phyloP scores from a whole-genome alignment of 228 moss, liverwort and hornwort genomes.

The Sphagnum magellanicum region DNA sequence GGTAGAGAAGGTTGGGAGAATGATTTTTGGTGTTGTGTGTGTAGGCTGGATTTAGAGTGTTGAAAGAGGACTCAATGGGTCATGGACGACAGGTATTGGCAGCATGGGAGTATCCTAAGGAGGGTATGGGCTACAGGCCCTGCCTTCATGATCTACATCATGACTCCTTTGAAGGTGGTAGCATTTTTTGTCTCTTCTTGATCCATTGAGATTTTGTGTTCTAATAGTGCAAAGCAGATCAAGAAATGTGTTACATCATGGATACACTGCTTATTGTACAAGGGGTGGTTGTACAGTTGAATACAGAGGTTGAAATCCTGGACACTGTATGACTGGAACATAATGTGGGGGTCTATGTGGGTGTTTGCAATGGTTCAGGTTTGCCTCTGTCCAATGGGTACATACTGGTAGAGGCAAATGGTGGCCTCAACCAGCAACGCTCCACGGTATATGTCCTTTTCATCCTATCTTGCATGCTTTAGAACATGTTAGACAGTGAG shows the following conservation, averaged over 20 bases:
- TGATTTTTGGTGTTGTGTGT: neutral
- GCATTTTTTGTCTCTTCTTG: neutral
- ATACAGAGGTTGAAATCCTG: too few relatives aligned
- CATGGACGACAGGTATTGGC: conserved; percentile 60
- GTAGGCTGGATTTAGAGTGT: conserved; percentile 43
- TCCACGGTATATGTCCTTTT: conserved; percentile 61
- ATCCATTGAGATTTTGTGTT: too few relatives aligned
- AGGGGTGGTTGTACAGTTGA: too few relatives aligned
- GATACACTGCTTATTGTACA: too few relatives aligned
- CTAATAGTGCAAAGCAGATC: too few relatives aligned
- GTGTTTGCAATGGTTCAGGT: conserved; percentile 12
- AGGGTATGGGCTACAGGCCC: conserved; percentile 48
- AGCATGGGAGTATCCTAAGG: conserved; percentile 61
- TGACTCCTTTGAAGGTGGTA: conserved; percentile 4
- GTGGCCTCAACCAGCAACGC: conserved; percentile 96
- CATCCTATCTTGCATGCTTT: neutral
- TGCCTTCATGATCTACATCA: conserved; percentile 26
- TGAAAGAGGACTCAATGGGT: conserved; percentile 30
- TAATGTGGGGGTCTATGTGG: too few relatives aligned
- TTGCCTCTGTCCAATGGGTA: conserved; percentile 77
- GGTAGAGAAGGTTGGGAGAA: neutral
- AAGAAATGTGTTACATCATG: too few relatives aligned
- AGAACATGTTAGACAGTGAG: too few relatives aligned
- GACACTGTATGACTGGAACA: too few relatives aligned
- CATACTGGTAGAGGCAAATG: conserved; percentile 84